phyloP scores from a whole-genome alignment of 495 filamentous ascomycete species.

The Polyplosphaeria fusca region DNA sequence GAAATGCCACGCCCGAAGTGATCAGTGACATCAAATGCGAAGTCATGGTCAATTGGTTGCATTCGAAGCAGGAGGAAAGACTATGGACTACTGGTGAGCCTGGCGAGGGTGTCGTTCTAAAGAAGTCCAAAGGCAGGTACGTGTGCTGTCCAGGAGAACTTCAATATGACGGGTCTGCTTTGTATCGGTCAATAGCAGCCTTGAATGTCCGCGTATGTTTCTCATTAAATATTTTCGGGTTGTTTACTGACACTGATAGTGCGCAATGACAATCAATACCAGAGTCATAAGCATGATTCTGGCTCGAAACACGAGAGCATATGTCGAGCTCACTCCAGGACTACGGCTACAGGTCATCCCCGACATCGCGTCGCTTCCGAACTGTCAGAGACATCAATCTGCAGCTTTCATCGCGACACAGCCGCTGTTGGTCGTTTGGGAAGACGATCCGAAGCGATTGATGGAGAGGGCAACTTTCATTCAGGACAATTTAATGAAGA shows the following conservation, averaged over 20 bases:
- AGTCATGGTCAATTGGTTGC: slow-evolving; percentile 61
- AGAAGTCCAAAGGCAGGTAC: slow-evolving; percentile 53
- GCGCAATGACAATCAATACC: slow-evolving; percentile 59
- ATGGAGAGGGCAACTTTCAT: slow-evolving; percentile 50
- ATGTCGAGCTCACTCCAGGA: slow-evolving; percentile 55
- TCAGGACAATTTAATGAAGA: slow-evolving; percentile 51
- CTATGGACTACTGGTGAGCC: slow-evolving; percentile 55
- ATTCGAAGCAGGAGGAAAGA: slow-evolving; percentile 56
- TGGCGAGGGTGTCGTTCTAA: slow-evolving; percentile 61
- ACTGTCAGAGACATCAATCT: slow-evolving; percentile 62
- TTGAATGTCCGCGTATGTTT: slow-evolving; percentile 56
- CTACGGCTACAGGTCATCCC: slow-evolving; percentile 59
- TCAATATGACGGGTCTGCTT: slow-evolving; percentile 44
- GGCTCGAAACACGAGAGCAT: slow-evolving; percentile 45
- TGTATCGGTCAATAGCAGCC: slow-evolving; percentile 51
- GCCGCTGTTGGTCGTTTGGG: slow-evolving; percentile 63
- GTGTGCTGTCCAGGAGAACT: slow-evolving; percentile 56
- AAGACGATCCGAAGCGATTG: slow-evolving; percentile 57
- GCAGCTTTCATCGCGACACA: slow-evolving; percentile 62
- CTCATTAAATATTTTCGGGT: neutral
- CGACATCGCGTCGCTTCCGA: slow-evolving; percentile 52
- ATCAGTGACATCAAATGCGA: slow-evolving; percentile 54
- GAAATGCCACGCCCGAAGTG: slow-evolving; percentile 42
- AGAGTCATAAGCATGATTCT: slow-evolving; percentile 56
- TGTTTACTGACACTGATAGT: slow-evolving; percentile 39